phyloP scores from a whole-genome alignment of 2,329 filamentous ascomycete species.

The Elsinoe necatrix region DNA sequence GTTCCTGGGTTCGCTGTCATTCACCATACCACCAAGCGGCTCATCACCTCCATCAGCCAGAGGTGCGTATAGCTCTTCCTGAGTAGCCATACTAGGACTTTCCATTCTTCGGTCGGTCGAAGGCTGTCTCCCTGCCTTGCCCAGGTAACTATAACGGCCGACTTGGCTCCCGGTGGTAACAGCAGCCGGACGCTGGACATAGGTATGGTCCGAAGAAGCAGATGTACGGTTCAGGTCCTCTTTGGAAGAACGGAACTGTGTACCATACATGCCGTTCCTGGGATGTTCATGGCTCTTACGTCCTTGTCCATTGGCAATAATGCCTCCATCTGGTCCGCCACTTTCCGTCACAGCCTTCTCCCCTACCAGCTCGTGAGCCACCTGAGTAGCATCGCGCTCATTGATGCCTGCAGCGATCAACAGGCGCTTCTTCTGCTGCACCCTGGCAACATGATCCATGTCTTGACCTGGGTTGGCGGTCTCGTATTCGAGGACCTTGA shows the following conservation, averaged over 20 bases:
- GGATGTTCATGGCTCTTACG: conserved; percentile 1
- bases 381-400: conserved; percentile 19
- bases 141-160: conserved; percentile 17
- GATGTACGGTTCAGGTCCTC: conserved; percentile 15
- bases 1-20: conserved; percentile 15
- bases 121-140: conserved; percentile 13
- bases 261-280: conserved; percentile 20
- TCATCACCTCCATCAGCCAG: conserved; percentile 14
- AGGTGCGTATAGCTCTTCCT: conserved; percentile 18
- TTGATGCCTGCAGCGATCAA: conserved; percentile 21
- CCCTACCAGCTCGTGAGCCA: conserved; percentile 18
- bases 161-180: conserved; percentile 18
- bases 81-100: conserved; percentile 16
- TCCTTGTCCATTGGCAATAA: conserved; percentile 19
- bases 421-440: conserved; percentile 18
- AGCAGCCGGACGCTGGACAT: conserved; percentile 16
- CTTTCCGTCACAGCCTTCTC: conserved; percentile 9
- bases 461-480: conserved; percentile 29
- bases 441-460: conserved; percentile 19
- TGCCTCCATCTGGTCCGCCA: conserved; percentile 13
- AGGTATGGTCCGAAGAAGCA: conserved; percentile 16
- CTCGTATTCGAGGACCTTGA: conserved; percentile 29
- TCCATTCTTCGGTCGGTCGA: conserved; percentile 8
- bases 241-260: conserved; percentile 16
- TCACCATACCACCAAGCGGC: conserved; percentile 17